phyloP scores from a whole-genome alignment of 1,284 basidiomycete species.

The Cerioporus squamosus region DNA sequence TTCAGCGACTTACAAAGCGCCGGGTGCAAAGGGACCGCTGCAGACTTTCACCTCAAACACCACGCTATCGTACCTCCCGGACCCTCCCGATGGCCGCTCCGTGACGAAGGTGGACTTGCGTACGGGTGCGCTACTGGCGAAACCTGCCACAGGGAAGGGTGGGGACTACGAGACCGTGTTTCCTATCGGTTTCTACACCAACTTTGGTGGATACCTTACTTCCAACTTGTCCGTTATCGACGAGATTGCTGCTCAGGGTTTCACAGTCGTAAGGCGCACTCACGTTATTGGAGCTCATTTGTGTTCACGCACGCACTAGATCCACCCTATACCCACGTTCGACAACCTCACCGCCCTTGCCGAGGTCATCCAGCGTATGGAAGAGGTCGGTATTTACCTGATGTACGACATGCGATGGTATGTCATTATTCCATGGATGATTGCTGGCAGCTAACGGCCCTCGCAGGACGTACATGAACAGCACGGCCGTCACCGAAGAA shows the following conservation, averaged over 20 bases:
- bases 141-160: constrained; percentile 50
- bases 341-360: constrained; percentile 60
- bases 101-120: constrained; percentile 74
- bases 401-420: constrained; percentile 81
- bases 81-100: constrained; percentile 46
- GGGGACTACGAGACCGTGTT: constrained; percentile 63
- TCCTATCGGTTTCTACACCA: constrained; percentile 77
- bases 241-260: constrained; percentile 60
- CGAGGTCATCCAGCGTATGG: constrained; percentile 68
- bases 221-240: constrained; percentile 59
- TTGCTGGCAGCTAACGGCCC: not conserved
- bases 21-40: not conserved
- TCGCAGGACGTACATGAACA: constrained; percentile 63
- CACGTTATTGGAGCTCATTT: not conserved
- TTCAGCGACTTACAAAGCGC: constrained; percentile 39
- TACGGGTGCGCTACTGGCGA: constrained; percentile 68
- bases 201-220: constrained; percentile 62
- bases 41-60: constrained; percentile 55
- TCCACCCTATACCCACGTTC: constrained; percentile 70
- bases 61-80: constrained; percentile 60
- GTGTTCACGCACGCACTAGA: constrained; percentile 33
- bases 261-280: constrained; percentile 32
- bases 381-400: constrained; percentile 70
- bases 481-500: constrained; percentile 63
- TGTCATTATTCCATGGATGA: constrained; percentile 28